Evolutionary conservation across 129 eudicot species (phyloP).

Genomic region (Erigeron canadensis): DNA sequence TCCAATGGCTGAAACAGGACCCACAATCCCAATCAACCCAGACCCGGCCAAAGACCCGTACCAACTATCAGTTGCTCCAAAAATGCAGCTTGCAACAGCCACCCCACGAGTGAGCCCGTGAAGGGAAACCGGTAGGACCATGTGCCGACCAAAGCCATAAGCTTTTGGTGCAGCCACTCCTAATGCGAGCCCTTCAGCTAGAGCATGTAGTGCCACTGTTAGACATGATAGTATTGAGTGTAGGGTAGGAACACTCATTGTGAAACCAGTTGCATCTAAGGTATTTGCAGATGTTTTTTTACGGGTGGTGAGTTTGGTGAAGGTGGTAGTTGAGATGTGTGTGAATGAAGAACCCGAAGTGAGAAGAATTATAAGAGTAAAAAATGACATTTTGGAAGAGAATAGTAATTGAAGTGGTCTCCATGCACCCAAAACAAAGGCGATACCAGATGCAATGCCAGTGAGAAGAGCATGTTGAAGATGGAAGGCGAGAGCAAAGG

Average conservation of each 20-base stretch:
- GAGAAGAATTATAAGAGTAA: slow-evolving; percentile 57
- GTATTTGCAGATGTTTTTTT: slow-evolving; percentile 64
- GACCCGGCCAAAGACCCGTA: slow-evolving; percentile 70
- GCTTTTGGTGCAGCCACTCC: slow-evolving; percentile 99
- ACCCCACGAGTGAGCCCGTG: slow-evolving; percentile 92
- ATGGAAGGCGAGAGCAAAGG: slow-evolving; percentile 70
- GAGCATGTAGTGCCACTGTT: slow-evolving; percentile 75
- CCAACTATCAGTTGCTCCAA: slow-evolving; percentile 93
- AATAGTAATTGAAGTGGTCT: slow-evolving; percentile 76
- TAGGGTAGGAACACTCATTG: slow-evolving; percentile 66
- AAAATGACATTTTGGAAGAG: slow-evolving; percentile 58
- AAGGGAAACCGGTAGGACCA: slow-evolving; percentile 76
- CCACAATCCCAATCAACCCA: slow-evolving; percentile 69
- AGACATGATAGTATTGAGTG: slow-evolving; percentile 67
- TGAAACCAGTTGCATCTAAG: slow-evolving; percentile 39
- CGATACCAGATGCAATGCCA: slow-evolving; percentile 81
- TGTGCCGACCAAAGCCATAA: slow-evolving; percentile 82
- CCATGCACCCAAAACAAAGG: slow-evolving; percentile 87
- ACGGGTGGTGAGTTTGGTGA: slow-evolving; percentile 41
- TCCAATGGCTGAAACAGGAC: slow-evolving; percentile 85
- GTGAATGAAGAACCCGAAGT: slow-evolving; percentile 50
- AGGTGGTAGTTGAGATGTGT: slow-evolving; percentile 46
- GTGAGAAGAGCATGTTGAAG: slow-evolving; percentile 84
- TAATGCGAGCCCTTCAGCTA: slow-evolving; percentile 88
- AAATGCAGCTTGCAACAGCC: slow-evolving; percentile 90